Base-by-base conservation (phyloP, 345 rosid genomes). In the Acer saccharum region DNA sequence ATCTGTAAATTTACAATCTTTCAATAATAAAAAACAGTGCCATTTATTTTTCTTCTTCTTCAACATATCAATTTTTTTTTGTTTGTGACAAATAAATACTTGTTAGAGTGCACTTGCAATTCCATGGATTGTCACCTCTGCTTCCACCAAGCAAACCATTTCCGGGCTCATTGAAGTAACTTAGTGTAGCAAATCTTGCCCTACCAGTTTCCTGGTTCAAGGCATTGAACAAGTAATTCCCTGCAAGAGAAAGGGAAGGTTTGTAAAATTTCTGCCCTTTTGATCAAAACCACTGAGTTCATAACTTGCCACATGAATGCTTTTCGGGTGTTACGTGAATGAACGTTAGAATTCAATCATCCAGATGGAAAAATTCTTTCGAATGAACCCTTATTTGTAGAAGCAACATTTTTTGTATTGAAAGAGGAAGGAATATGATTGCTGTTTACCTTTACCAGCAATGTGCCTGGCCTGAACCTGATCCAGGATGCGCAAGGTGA, bases 81-180 rank as follows among this genome's bases (percentile, higher is more conserved):
- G 58, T 54, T 54, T 20, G 27, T 20, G 29, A 4, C 16, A 43
- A 48, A 27, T 48, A 74, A 18, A 29, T 52, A 58, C 29, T 43
- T 29, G 6, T 70, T 76, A 78, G 29, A 81, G 21, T 13, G 82
- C 57, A 71, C 16, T 41, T 18, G 77, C 79, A 60, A 79, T 64
- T 62, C 85, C 89, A 11, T 67, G 82, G 44, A 86, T 69, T 0
- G 71, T 80, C 54, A 86, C 84, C 69, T 83, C 87, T 25, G 86
- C 88, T 54, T 84, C 85, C 64, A 86, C 84, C 13, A 72, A 0
- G 78, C 88, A 65, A 77, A 27, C 86, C 83, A 18, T 29, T 6
- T n/a, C 68, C 41, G 0, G 79, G 43, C 2, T 18, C n/a, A 41
- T 74, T 6, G 43, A 88, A 75, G 29, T n/a, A 64, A 14, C 23